A percentile compares a stretch with the other conserved stretches of the same genome.
Conservation (phyloP, 352 stramenopile species). For the Pythium folliculosum region DNA sequence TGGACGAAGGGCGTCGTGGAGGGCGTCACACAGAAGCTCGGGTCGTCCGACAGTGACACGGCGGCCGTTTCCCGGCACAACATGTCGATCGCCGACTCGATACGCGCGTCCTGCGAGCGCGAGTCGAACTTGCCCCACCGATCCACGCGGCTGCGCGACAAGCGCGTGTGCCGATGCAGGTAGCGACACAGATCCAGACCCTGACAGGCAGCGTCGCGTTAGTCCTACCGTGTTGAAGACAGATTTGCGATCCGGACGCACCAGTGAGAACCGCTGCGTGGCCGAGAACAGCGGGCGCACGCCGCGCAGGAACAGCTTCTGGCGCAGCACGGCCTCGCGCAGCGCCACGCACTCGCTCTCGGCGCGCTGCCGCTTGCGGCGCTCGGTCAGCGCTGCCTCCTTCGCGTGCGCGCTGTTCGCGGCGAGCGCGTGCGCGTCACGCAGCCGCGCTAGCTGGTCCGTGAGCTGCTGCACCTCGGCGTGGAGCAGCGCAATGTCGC, state of each 20-base stretch:
- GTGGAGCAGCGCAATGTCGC: no score
- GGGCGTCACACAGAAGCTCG: no score
- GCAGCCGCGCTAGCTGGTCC: no score
- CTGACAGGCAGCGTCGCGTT: neutral
- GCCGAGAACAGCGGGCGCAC: conserved; percentile 6
- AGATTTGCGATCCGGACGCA: neutral
- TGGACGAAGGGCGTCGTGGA: neutral
- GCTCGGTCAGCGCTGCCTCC: no score
- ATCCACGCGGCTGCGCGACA: neutral
- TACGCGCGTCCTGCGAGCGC: neutral
- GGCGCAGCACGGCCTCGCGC: neutral
- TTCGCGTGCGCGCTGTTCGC: no score
- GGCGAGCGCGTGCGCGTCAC: no score
- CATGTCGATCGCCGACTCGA: no score
- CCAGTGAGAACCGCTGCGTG: neutral
- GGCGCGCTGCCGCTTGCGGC: conserved; percentile 10
- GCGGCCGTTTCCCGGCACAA: no score
- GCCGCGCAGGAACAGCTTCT: conserved; percentile 1
- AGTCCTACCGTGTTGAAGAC: no score
- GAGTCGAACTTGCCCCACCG: conserved; percentile 1
- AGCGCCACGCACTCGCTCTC: conserved; percentile 8
- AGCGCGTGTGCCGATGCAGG: conserved; percentile 13
- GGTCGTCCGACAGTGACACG: no score
- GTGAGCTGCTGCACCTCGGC: no score
- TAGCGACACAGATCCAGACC: conserved; percentile 6